Evolutionary conservation across 129 eudicot species (phyloP), one percentile per base, ranked within the genome.

Genomic region (Flaveria brownii): DNA sequence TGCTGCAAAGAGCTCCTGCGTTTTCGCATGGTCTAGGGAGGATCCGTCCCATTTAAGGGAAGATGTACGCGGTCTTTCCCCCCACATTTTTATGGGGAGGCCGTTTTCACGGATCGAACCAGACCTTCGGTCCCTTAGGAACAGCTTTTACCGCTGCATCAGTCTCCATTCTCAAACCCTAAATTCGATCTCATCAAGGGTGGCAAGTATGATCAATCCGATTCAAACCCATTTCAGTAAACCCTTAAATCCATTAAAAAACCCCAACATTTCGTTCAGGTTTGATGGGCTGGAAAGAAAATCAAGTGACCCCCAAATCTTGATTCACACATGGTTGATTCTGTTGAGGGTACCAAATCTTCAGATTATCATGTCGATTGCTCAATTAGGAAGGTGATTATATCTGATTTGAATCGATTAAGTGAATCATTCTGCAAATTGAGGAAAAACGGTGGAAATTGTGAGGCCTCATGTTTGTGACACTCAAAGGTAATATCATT

Each of bases 391-490:
- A 51, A 75, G 33, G 61, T 84, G 72, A 82, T 76, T 61, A 71
- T 41, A 56, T 74, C 76, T 13, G 70, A 20, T 63, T 77, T 28
- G 52, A 75, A 79, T 23, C 16, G 11, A 59, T 47, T 49, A 43
- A 77, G 71, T 50, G 80, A n/a, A 6, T 8, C 52, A 14, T 39
- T 47, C 10, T 36, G 14, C 64, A n/a, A 36, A 43, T 82, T 73
- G 71, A 74, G 82, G 80, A 72, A 69, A 76, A 52, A 62, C 78
- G 80, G 62, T n/a, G 71, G 36, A 23, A 84, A 6, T 50, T 6
- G 68, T 95, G 97, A 85, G 97, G 73, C 99, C 99, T 26, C 87
- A 84, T 57, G 88, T 83, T 85, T 95, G 99, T 76, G 87, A 91
- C 80, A 82, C 89, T 72, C 96, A 97, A 57, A 89, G 96, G 98